Evolutionary conservation across 1,284 basidiomycete species (phyloP), one percentile per base, ranked within the genome.

Genomic region (Volvariella surrecta): DNA sequence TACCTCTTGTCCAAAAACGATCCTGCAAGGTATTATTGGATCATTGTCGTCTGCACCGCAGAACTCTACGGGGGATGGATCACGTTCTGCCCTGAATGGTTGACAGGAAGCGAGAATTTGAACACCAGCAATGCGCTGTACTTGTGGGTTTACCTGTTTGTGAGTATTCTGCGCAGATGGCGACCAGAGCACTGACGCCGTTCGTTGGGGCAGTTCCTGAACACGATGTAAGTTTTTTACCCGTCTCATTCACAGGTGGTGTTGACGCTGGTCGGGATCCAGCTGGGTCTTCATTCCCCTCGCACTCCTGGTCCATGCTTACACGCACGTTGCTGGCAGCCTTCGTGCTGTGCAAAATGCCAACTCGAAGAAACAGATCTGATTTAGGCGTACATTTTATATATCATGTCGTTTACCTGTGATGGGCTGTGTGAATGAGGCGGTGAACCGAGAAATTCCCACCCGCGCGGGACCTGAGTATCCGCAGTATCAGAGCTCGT

Each of bases 11-110:
- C 75, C 15, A 71, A 68, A 37, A 59, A 74, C 21, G 82, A 89
- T 50, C 76, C 77, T 4, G 73, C 79, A 16, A 67, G 83, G 42
- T 79, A 87, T 58, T 88, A 86, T 56, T 90, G 87, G 87, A 75
- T 89, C 44, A 67, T 88, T 39, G 79, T 89, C 2, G 57, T 87
- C 37, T 74, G 76, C 54, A 85, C 82, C 1, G 81, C 81, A 0
- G 84, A 89, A 56, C 54, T 89, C 3, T 89, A 88, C 48, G 86
- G 84, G 55, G 83, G 83, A 78, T 88, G 79, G 78, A 88, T 89
- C 84, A 89, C 84, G 2, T 89, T 89, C 62, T 80, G 77, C 54
- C 87, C 86, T 1, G 85, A 89, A 59, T 90, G 88, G 88, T 63
- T 90, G 45, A 81, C 74, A 1, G 86, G 83, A 24, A 84, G 76